Base-by-base conservation (phyloP, 1,284 basidiomycete genomes). In the Salmacisia buchloeana region DNA sequence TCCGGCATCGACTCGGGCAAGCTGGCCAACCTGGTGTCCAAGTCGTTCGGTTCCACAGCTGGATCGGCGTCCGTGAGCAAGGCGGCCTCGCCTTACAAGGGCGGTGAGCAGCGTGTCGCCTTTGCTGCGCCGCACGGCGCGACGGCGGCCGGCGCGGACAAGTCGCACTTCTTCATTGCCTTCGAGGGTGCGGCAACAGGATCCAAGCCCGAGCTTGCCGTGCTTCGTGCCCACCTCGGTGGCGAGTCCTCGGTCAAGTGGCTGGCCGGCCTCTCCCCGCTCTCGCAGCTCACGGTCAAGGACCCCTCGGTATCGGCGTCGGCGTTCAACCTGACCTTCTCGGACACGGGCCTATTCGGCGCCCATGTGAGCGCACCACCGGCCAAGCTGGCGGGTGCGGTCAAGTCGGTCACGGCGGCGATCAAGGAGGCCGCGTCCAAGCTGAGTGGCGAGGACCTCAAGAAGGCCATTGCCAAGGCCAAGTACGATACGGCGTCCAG, bases 231-330 rank as follows among this genome's bases (percentile, higher is more conserved):
- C 29, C 66, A 77, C 34, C 69, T 79, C 21, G 77, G 77, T 52
- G 76, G 76, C 39, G 69, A 72, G 43, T 65, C 71, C 25, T 68
- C 68, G 15, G 74, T 79, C 66, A 79, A 78, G 72, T 79, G 77
- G 77, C 69, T 64, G 59, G 62, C 67, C 43, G 76, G 77, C 35
- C 57, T 67, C 29, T 74, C 75, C 27, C 74, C 76, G 18, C 69
- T 79, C 29, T 64, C 69, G 7, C 63, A 69, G 63, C 56, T 75
- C 33, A 61, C 58, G 33, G 68, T 69, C 21, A 63, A 56, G 59
- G 63, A 73, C 31, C 23, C 12, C 73, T 73, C 57, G 70, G 71
- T 49, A 45, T 29, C 66, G 57, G 77, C 72, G 6, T 60, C 65
- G 31, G 71, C 76, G 25, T 78, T 79, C 74, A 78, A 76, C 72